A percentile compares a stretch with the other conserved stretches of the same genome.
Conservation (phyloP, 2,329 filamentous ascomycete genomes). For the Fusarium denticulatum region DNA sequence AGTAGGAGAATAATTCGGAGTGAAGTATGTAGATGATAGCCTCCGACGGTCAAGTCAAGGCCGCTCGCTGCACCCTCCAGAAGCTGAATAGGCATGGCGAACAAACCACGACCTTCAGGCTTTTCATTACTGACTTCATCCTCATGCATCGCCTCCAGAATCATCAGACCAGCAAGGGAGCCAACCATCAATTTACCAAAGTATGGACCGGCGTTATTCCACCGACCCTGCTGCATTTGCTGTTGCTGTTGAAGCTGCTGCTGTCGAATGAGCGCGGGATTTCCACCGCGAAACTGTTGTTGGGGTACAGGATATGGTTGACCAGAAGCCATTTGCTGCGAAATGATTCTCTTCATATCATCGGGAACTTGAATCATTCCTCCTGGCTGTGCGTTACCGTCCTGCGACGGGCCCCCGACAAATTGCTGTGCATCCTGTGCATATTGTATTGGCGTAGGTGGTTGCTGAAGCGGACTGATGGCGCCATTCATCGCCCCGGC, state of each 20-base stretch:
- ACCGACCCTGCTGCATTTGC: constrained; percentile 61
- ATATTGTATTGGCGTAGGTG: constrained; percentile 64
- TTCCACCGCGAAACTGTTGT: constrained; percentile 58
- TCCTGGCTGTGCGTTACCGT: constrained; percentile 54
- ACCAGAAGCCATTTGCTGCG: constrained; percentile 64
- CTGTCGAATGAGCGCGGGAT: constrained; percentile 60
- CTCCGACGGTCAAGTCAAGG: constrained; percentile 63
- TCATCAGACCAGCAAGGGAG: constrained; percentile 90
- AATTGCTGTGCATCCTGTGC: constrained; percentile 56
- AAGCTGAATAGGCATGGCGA: constrained; percentile 70
- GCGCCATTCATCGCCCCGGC: constrained; percentile 74
- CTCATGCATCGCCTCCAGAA: constrained; percentile 81
- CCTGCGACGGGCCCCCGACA: constrained; percentile 51
- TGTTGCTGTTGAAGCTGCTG: constrained; percentile 66
- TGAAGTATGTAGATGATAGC: constrained; percentile 63
- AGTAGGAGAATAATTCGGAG: constrained; percentile 64
- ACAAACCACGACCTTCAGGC: constrained; percentile 72
- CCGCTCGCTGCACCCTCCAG: constrained; percentile 59
- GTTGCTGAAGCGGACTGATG: constrained; percentile 64
- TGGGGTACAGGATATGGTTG: constrained; percentile 63
- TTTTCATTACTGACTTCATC: constrained; percentile 72
- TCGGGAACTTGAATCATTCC: constrained; percentile 75
- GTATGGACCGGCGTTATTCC: constrained; percentile 65
- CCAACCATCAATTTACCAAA: constrained; percentile 89
- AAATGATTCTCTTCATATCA: constrained; percentile 70